These are phyloP conservation scores for Trichoderma erinaceum DNA, from an alignment of 495 filamentous ascomycete species.

Conservation along the genomic window DNA sequence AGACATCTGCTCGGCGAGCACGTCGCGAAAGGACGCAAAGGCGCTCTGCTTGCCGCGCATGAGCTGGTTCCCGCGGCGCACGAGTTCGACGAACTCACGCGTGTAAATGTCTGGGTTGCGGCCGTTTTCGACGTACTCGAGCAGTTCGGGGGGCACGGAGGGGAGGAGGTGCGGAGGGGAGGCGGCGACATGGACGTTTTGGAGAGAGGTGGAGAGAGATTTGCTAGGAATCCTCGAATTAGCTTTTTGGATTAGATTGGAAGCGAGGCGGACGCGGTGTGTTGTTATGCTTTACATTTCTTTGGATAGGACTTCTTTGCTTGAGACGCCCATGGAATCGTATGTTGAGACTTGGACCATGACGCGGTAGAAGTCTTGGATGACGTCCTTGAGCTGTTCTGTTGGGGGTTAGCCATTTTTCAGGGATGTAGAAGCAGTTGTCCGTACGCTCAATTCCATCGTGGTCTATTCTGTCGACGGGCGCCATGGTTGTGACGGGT, in stretches of 20 bases:
- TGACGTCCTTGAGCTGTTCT: conserved; percentile 63
- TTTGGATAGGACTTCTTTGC: conserved; percentile 37
- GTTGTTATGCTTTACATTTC: conserved; percentile 28
- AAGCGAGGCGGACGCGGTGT: background rate
- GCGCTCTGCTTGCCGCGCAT: conserved; percentile 78
- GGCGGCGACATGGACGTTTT: conserved; percentile 43
- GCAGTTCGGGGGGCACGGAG: conserved; percentile 75
- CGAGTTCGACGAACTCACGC: conserved; percentile 90
- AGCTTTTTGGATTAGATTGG: conserved; percentile 4
- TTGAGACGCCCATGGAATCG: conserved; percentile 57
- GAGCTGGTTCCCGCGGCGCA: conserved; percentile 75
- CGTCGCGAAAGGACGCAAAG: conserved; percentile 72
- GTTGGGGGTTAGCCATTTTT: conserved; percentile 13
- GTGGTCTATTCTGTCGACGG: conserved; percentile 38
- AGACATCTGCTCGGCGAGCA: conserved; percentile 73
- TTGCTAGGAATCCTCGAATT: conserved; percentile 16
- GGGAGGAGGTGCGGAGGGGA: conserved; percentile 31
- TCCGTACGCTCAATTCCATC: conserved; percentile 40
- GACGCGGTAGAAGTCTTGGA: conserved; percentile 83
- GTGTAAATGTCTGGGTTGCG: conserved; percentile 99
- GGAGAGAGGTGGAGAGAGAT: conserved; percentile 29
- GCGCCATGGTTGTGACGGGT: conserved; percentile 37
- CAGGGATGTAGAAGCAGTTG: no score
- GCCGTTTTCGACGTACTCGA: conserved; percentile 85
- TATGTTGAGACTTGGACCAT: conserved; percentile 65